Base-by-base conservation (phyloP, 2,329 filamentous ascomycete genomes). In the Fusarium burgessii region DNA sequence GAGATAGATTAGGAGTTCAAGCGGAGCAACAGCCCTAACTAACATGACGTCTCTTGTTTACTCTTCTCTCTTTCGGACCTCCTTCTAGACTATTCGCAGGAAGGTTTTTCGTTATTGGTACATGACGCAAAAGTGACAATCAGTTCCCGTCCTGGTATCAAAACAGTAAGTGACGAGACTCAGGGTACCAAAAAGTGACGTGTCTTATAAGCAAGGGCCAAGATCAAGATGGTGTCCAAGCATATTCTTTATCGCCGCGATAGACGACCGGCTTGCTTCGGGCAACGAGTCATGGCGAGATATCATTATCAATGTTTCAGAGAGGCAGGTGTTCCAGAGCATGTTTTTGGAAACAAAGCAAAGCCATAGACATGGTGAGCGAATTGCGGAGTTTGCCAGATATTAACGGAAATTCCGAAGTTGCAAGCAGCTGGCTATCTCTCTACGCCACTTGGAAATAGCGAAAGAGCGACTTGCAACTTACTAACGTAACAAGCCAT, bases 101-200 rank as follows among this genome's bases (percentile, higher is more conserved):
- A 67, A 55, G 62, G 63, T 46, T 67, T 67, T 49, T 43, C 36
- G 35, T 54, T 43, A n/a, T 23, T 38, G 47, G 38, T 50, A 47
- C 54, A 64, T 70, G 64, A 65, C 62, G 62, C 64, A 62, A 42
- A 27, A 50, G 40, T 58, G 62, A 46, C 58, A 61, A 76, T 69
- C 70, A 71, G 60, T 62, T 60, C 70, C 59, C 27, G 59, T 64
- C 66, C 58, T 58, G 45, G 66, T 59, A 54, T 72, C 38, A 69
- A 29, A 70, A 71, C 64, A 59, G 69, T 65, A 61, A 76, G 68
- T 56, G 66, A 64, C 59, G 63, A 62, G 52, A 55, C 50, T 68
- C 63, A 66, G 38, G 60, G 66, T 63, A 62, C 51, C 64, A 54
- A 68, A 66, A 65, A 66, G 52, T 73, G 72, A 74, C 68, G 70